Percentiles rank a stretch among this genome's conserved stretches.
Evolutionary conservation across 2,329 filamentous ascomycete genomes (phyloP).

Genomic region (Purpureocillium takamizusanense): DNA sequence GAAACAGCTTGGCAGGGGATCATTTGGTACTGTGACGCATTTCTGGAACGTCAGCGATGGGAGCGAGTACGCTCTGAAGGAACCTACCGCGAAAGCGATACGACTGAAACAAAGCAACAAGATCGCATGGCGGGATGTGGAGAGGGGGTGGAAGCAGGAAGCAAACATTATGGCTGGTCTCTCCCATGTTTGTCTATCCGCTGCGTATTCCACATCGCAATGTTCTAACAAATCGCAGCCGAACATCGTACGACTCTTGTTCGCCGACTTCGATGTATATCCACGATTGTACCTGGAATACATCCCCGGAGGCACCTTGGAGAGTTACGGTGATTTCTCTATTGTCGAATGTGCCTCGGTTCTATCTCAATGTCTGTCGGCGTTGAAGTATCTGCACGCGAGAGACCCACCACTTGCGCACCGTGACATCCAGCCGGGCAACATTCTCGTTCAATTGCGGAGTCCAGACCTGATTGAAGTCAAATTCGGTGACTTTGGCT

Average conservation of each 20-base stretch:
- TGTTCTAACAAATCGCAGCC: conserved; percentile 4
- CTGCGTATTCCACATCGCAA: too few species aligned
- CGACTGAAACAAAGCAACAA: not conserved
- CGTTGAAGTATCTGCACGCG: conserved; percentile 10
- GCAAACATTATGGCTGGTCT: conserved; percentile 10
- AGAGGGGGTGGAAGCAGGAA: too few species aligned
- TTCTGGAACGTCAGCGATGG: conserved; percentile 12
- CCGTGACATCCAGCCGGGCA: conserved; percentile 89
- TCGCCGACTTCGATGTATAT: not conserved
- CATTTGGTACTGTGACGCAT: conserved; percentile 10
- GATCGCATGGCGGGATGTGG: conserved; percentile 7
- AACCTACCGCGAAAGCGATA: conserved; percentile 4
- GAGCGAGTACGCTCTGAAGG: conserved; percentile 11
- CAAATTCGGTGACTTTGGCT: conserved; percentile 84
- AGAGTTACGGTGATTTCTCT: too few species aligned
- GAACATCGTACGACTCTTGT: conserved; percentile 6
- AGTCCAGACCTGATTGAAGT: conserved; percentile 66
- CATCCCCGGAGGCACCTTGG: conserved; percentile 4
- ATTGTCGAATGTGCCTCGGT: too few species aligned
- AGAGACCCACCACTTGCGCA: conserved; percentile 56
- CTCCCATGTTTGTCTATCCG: conserved; percentile 8
- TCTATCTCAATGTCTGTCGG: conserved; percentile 10
- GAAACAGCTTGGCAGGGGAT: conserved; percentile 6
- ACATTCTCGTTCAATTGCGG: conserved; percentile 66
- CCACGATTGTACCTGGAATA: conserved; percentile 8